A percentile compares a stretch with the other conserved stretches of the same genome.
Conservation (phyloP, 2,329 filamentous ascomycete species). For the Hyphodiscus sp. region DNA sequence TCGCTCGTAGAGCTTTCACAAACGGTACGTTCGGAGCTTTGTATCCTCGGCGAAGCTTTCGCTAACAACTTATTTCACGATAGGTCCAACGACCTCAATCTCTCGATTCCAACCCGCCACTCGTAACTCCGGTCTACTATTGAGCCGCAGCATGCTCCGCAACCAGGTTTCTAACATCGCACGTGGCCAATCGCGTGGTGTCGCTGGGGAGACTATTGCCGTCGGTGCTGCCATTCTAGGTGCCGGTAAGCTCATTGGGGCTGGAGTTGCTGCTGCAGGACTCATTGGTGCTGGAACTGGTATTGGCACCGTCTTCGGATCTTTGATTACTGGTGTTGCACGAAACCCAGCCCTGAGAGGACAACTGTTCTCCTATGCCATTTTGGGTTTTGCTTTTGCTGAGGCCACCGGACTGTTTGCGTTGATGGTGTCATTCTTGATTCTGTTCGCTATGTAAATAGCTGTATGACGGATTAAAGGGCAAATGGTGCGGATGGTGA, state of each 20-base stretch:
- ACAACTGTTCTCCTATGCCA: constrained; percentile 56
- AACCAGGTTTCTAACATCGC: constrained; percentile 19
- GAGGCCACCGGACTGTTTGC: constrained; percentile 56
- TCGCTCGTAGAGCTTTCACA: constrained; percentile 23
- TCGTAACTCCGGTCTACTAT: constrained; percentile 17
- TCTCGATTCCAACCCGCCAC: constrained; percentile 20
- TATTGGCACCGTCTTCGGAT: constrained; percentile 48
- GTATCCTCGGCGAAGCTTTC: constrained; percentile 3
- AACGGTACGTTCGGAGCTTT: constrained; percentile 17
- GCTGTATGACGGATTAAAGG: neutral
- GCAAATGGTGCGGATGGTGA: neutral
- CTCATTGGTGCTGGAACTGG: constrained; percentile 30
- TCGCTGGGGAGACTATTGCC: constrained; percentile 22
- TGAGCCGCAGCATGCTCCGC: constrained; percentile 21
- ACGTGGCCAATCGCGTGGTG: constrained; percentile 20
- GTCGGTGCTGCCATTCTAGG: constrained; percentile 22
- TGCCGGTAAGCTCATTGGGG: constrained; percentile 24
- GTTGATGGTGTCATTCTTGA: constrained; percentile 38
- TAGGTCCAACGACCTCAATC: constrained; percentile 20
- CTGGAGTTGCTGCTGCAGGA: constrained; percentile 24
- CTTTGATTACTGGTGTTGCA: constrained; percentile 47
- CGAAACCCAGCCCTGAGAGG: constrained; percentile 49
- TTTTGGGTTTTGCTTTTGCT: constrained; percentile 58
- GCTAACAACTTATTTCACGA: constrained; percentile 12
- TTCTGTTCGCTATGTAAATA: constrained; percentile 23